These are phyloP conservation scores for Sporothrix brasiliensis DNA, from an alignment of 2,329 filamentous ascomycete genomes.

Conservation along the genomic window DNA sequence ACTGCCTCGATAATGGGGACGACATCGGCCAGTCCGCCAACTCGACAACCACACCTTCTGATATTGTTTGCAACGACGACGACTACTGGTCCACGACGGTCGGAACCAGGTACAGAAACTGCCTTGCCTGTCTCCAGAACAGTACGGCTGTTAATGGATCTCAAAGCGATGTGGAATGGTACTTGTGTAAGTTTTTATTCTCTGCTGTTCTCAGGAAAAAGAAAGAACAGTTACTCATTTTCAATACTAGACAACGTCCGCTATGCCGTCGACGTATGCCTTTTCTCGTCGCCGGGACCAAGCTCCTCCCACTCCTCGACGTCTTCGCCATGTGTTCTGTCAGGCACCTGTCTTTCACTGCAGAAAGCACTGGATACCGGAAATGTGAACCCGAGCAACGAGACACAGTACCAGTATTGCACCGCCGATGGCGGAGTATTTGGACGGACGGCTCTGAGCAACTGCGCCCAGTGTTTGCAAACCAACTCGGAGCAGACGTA, in stretches of 20 bases:
- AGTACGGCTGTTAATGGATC: conserved; percentile 47
- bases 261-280: conserved; percentile 53
- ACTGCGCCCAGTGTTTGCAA: conserved; percentile 51
- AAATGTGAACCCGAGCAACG: conserved; percentile 38
- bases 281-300: conserved; percentile 46
- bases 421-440: conserved; percentile 45
- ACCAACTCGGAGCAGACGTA: conserved; percentile 48
- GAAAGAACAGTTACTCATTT: neutral
- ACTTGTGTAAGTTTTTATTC: conserved; percentile 48
- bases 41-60: conserved; percentile 46
- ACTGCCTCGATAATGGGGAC: conserved; percentile 50
- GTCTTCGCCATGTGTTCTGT: conserved; percentile 51
- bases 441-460: conserved; percentile 40
- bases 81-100: conserved; percentile 45
- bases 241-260: conserved; percentile 51
- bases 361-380: conserved; percentile 45
- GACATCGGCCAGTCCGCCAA: conserved; percentile 43
- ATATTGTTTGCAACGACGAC: conserved; percentile 52
- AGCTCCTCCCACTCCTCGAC: conserved; percentile 43
- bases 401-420: conserved; percentile 49
- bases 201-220: neutral
- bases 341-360: conserved; percentile 48
- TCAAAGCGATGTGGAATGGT: conserved; percentile 52
- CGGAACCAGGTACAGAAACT: conserved; percentile 54
- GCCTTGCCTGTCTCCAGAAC: conserved; percentile 51